These are phyloP conservation scores for Ustilago tritici DNA, from an alignment of 1,284 basidiomycete genomes.

Conservation along the genomic window DNA sequence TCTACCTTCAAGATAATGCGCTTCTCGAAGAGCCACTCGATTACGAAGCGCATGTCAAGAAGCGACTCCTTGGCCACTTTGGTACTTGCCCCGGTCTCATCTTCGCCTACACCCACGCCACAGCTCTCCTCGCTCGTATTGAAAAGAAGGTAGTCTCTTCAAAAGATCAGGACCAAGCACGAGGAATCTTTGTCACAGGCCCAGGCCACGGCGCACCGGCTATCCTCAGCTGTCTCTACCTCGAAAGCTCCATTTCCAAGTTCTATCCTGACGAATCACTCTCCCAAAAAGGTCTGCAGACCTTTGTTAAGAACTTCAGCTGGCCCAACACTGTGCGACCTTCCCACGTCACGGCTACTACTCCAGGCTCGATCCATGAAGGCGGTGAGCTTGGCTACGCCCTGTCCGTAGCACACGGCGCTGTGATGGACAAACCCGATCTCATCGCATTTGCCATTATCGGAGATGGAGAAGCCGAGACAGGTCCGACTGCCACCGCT, in stretches of 20 bases:
- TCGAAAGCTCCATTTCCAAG: constrained; percentile 80
- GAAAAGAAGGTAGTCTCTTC: constrained; percentile 6
- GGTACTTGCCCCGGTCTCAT: constrained; percentile 77
- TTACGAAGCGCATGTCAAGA: constrained; percentile 76
- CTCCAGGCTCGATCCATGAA: constrained; percentile 88
- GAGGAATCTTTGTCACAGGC: constrained; percentile 75
- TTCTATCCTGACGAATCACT: constrained; percentile 82
- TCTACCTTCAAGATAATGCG: constrained; percentile 82
- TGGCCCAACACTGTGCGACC: constrained; percentile 77
- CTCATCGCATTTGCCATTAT: constrained; percentile 82
- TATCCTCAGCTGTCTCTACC: constrained; percentile 82
- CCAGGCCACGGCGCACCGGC: constrained; percentile 76
- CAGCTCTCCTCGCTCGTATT: constrained; percentile 75
- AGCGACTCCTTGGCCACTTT: constrained; percentile 77
- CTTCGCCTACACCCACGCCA: constrained; percentile 83
- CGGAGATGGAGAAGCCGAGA: constrained; percentile 89
- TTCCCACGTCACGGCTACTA: constrained; percentile 76
- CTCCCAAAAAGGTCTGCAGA: constrained; percentile 76
- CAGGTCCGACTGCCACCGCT: constrained; percentile 73
- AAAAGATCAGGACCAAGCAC: constrained; percentile 71
- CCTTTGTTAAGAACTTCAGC: constrained; percentile 77
- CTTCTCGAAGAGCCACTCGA: constrained; percentile 73
- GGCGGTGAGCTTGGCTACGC: constrained; percentile 76
- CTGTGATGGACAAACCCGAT: constrained; percentile 86
- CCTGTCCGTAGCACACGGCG: constrained; percentile 79